Evolutionary conservation across 2,329 filamentous ascomycete species (phyloP), one percentile per base, ranked within the genome.

Genomic region (Ophiognomonia clavigignenti-juglandacearum): DNA sequence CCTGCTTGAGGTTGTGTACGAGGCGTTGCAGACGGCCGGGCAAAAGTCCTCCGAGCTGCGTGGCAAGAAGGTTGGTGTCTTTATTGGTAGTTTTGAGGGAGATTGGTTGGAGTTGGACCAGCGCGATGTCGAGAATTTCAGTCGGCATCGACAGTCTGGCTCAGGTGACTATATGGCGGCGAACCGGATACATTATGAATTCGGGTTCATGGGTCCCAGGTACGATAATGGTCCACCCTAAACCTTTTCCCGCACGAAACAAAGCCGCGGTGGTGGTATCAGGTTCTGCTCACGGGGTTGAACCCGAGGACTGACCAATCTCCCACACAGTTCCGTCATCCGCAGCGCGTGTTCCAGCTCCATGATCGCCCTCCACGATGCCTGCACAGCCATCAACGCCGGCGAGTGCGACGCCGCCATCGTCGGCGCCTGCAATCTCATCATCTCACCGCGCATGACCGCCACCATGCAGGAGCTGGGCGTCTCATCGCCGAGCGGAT

Each of bases 261-360:
- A n/a, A n/a, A n/a, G n/a, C n/a, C n/a, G n/a, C n/a, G n/a, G n/a
- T n/a, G n/a, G n/a, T n/a, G n/a, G n/a, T n/a, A n/a, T n/a, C n/a
- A n/a, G n/a, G n/a, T n/a, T n/a, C n/a, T n/a, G n/a, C n/a, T n/a
- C n/a, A n/a, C n/a, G n/a, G n/a, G n/a, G n/a, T n/a, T n/a, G n/a
- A n/a, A n/a, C n/a, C n/a, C n/a, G n/a, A n/a, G n/a, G n/a, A n/a
- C n/a, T n/a, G n/a, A n/a, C n/a, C n/a, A n/a, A n/a, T n/a, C n/a
- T n/a, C n/a, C n/a, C n/a, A n/a, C n/a, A n/a, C n/a, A n/a, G n/a
- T n/a, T n/a, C n/a, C n/a, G n/a, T n/a, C n/a, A n/a, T n/a, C n/a
- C n/a, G n/a, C n/a, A 67, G 65, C 6, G 29, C 7, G 6, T 70
- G 67, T 41, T 68, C 65, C 0, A 57, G 62, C 1, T 52, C 59